phyloP scores from a whole-genome alignment of 345 rosid species.

The Leavenworthia alabamica region DNA sequence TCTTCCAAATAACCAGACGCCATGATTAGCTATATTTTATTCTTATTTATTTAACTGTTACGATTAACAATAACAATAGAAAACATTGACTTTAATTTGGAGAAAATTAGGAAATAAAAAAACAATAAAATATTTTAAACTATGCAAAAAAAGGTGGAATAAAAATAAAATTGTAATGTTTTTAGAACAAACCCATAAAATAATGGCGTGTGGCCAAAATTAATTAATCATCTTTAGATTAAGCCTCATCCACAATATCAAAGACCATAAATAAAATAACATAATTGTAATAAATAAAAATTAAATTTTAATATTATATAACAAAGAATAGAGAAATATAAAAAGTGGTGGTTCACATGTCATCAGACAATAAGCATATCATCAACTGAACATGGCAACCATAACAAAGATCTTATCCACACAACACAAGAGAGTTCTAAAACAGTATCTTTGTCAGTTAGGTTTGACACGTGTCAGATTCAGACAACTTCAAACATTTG shows the following conservation, averaged over 20 bases:
- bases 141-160: too few relatives aligned
- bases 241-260: slow-evolving; percentile 1
- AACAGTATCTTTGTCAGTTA: slow-evolving; percentile 30
- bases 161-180: slow-evolving; percentile 5
- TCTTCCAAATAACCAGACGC: slow-evolving; percentile 6
- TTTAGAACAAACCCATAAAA: neutral
- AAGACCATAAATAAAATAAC: too few relatives aligned
- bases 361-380: slow-evolving; percentile 24
- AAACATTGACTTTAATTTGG: slow-evolving; percentile 25
- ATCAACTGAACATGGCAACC: slow-evolving; percentile 20
- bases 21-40: slow-evolving; percentile 1
- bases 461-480: slow-evolving; percentile 17
- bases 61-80: neutral
- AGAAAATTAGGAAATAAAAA: slow-evolving; percentile 12
- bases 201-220: neutral
- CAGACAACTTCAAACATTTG: slow-evolving; percentile 14
- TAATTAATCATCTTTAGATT: slow-evolving; percentile 3
- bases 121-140: too few relatives aligned
- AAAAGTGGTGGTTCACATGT: slow-evolving; percentile 30
- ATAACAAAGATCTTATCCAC: slow-evolving; percentile 26
- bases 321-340: too few relatives aligned
- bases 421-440: too few relatives aligned
- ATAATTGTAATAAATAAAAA: neutral
- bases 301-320: too few relatives aligned
- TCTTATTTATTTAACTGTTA: neutral